Conservation (phyloP, 2,329 filamentous ascomycete genomes). For the Aureobasidium leucospermi region DNA sequence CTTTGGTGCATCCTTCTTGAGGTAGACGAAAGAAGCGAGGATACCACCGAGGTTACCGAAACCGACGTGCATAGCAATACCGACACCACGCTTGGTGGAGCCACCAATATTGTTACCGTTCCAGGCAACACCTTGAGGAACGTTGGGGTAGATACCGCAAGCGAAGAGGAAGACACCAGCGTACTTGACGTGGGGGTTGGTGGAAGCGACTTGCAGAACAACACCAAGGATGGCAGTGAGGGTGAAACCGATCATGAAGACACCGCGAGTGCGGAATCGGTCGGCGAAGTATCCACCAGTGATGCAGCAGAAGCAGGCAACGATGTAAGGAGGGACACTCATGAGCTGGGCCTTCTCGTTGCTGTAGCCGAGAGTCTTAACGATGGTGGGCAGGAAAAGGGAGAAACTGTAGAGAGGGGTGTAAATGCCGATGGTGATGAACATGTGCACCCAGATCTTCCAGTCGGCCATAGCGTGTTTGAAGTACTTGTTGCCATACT, state of each 20-base stretch:
- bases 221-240: slow-evolving; percentile 22
- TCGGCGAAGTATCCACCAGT: slow-evolving; percentile 26
- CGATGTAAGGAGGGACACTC: slow-evolving; percentile 25
- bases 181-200: slow-evolving; percentile 30
- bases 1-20: slow-evolving; percentile 29
- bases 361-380: slow-evolving; percentile 57
- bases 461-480: slow-evolving; percentile 33
- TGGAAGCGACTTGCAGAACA: slow-evolving; percentile 30
- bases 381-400: slow-evolving; percentile 38
- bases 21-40: slow-evolving; percentile 56
- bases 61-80: slow-evolving; percentile 51
- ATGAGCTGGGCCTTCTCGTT: slow-evolving; percentile 38
- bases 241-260: slow-evolving; percentile 24
- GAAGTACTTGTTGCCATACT: slow-evolving; percentile 32
- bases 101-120: slow-evolving; percentile 54
- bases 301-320: slow-evolving; percentile 27
- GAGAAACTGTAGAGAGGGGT: slow-evolving; percentile 25
- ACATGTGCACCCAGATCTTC: slow-evolving; percentile 37
- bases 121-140: slow-evolving; percentile 51
- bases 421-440: slow-evolving; percentile 30
- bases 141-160: slow-evolving; percentile 54
- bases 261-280: slow-evolving; percentile 33
- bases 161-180: slow-evolving; percentile 28
- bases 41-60: slow-evolving; percentile 41
- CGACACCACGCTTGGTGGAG: slow-evolving; percentile 47